A percentile compares a stretch with the other conserved stretches of the same genome.
These are phyloP conservation scores for Paracamarosporium sp. DNA, from an alignment of 2,329 filamentous ascomycete species.

Conservation along the genomic window DNA sequence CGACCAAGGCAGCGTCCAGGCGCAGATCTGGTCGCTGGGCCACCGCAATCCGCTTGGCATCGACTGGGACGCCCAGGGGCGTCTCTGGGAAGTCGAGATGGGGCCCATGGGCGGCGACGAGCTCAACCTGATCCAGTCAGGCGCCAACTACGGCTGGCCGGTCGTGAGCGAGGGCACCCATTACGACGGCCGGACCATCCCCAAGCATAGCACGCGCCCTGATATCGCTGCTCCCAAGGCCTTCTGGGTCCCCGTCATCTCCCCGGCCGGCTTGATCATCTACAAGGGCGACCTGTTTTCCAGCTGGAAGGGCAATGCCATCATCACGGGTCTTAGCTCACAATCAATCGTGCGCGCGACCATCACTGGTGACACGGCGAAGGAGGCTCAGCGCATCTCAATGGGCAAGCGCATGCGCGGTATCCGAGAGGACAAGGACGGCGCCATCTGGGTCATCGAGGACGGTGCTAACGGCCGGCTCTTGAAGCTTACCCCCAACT, in stretches of 20 bases:
- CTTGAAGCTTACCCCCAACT: slow-evolving; percentile 25
- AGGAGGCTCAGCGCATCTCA: slow-evolving; percentile 23
- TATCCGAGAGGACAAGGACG: slow-evolving; percentile 24
- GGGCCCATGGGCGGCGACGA: slow-evolving; percentile 25
- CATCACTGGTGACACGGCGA: slow-evolving; percentile 22
- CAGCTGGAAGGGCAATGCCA: slow-evolving; percentile 24
- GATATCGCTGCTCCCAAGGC: slow-evolving; percentile 20
- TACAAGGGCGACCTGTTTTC: slow-evolving; percentile 24
- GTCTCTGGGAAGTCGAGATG: slow-evolving; percentile 26
- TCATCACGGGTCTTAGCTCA: slow-evolving; percentile 22
- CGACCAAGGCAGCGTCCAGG: slow-evolving; percentile 18
- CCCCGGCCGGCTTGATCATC: slow-evolving; percentile 23
- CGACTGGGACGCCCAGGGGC: slow-evolving; percentile 23
- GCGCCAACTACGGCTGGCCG: slow-evolving; percentile 23
- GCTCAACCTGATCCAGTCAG: slow-evolving; percentile 22
- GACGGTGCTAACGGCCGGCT: slow-evolving; percentile 19
- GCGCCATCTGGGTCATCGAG: slow-evolving; percentile 24
- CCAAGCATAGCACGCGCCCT: slow-evolving; percentile 22
- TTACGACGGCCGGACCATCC: slow-evolving; percentile 19
- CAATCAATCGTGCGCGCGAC: slow-evolving; percentile 19
- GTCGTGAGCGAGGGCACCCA: slow-evolving; percentile 21
- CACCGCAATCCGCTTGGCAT: slow-evolving; percentile 25
- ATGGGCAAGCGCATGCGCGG: slow-evolving; percentile 28
- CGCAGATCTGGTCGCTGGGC: slow-evolving; percentile 24
- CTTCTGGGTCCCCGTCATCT: slow-evolving; percentile 24